Evolutionary conservation across 176 grass and related monocot species (phyloP).

Genomic region (Hordeum vulgare): MorexV3_pseudomolecules_assembly NC_058519.1:27505597-27506096

Average conservation of each 20-base stretch:
- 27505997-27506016: too few relatives aligned
- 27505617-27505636: too few relatives aligned
- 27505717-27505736: slow-evolving; percentile 77
- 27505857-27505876: slow-evolving; percentile 10
- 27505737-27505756: slow-evolving; percentile 76
- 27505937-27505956: background rate
- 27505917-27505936: background rate
- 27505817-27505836: slow-evolving; percentile 19
- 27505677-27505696: too few relatives aligned
- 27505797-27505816: slow-evolving; percentile 13
- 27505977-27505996: background rate
- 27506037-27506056: too few relatives aligned
- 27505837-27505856: slow-evolving; percentile 1
- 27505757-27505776: slow-evolving; percentile 30
- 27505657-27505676: too few relatives aligned
- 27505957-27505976: background rate
- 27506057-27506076: too few relatives aligned
- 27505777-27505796: background rate
- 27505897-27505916: background rate
- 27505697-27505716: too few relatives aligned
- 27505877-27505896: too few relatives aligned
- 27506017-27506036: too few relatives aligned
- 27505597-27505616: too few relatives aligned
- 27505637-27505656: too few relatives aligned
- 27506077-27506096: too few relatives aligned